Evolutionary conservation across 2,329 filamentous ascomycete genomes (phyloP).

Genomic region (Pyrenophora tritici-repentis): DNA sequence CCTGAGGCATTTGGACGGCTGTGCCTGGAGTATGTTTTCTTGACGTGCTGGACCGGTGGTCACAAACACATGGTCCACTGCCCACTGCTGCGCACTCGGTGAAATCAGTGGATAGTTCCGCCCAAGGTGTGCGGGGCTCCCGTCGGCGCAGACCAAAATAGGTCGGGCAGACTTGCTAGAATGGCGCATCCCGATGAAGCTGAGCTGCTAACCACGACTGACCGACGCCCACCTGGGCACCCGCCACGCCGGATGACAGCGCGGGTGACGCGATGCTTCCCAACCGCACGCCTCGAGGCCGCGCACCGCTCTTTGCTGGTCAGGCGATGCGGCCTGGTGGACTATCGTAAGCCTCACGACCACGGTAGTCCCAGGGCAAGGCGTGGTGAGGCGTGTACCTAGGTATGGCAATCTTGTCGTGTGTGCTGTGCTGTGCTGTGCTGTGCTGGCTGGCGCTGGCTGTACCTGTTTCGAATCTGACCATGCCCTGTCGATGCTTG

Average conservation of each 20-base stretch:
- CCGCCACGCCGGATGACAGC: slow-evolving; percentile 42
- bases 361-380: too few relatives aligned
- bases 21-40: too few relatives aligned
- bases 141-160: slow-evolving; percentile 30
- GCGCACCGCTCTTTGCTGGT: slow-evolving; percentile 22
- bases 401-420: slow-evolving; percentile 22
- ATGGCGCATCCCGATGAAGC: slow-evolving; percentile 35
- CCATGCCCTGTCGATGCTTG: too few relatives aligned
- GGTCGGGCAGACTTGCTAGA: slow-evolving; percentile 23
- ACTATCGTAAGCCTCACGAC: too few relatives aligned
- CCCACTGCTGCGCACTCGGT: neutral
- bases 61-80: too few relatives aligned
- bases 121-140: slow-evolving; percentile 30
- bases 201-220: slow-evolving; percentile 26
- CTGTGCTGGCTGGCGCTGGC: too few relatives aligned
- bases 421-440: slow-evolving; percentile 1
- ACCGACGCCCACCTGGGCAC: slow-evolving; percentile 17
- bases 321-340: slow-evolving; percentile 18
- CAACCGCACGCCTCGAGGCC: slow-evolving; percentile 21
- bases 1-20: too few relatives aligned
- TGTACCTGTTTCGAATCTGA: neutral
- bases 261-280: slow-evolving; percentile 33
- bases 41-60: too few relatives aligned
- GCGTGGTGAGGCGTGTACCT: slow-evolving; percentile 23
- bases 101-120: slow-evolving; percentile 21